These are phyloP conservation scores for Pythium phragmitis DNA, from an alignment of 352 stramenopile species.

Conservation along the genomic window DNA sequence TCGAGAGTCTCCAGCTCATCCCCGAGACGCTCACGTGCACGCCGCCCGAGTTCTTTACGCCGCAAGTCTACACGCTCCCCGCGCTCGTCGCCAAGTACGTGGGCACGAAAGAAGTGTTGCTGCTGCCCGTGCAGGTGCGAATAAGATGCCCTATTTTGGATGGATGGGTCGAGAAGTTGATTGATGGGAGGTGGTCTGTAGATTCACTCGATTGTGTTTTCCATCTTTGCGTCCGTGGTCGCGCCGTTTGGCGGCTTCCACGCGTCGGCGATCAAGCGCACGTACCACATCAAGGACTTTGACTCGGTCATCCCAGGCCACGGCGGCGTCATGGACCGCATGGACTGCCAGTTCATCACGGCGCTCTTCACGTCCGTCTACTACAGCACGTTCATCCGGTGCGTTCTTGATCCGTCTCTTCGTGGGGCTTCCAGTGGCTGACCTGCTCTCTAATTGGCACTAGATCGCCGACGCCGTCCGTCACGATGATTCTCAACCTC, in stretches of 20 bases:
- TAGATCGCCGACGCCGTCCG: slow-evolving; percentile 60
- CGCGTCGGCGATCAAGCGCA: slow-evolving; percentile 98
- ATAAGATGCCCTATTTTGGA: background rate
- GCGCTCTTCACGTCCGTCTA: slow-evolving; percentile 95
- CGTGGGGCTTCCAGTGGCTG: background rate
- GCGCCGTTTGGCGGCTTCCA: slow-evolving; percentile 99
- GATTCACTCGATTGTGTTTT: slow-evolving; percentile 96
- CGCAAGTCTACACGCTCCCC: slow-evolving; percentile 65
- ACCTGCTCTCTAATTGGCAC: slow-evolving; percentile 1
- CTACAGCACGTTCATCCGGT: slow-evolving; percentile 97
- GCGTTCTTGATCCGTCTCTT: slow-evolving; percentile 1
- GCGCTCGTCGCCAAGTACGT: slow-evolving; percentile 79
- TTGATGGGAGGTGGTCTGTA: slow-evolving; percentile 34
- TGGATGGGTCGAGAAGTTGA: slow-evolving; percentile 26
- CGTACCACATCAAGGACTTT: slow-evolving; percentile 99
- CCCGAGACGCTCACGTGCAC: slow-evolving; percentile 68
- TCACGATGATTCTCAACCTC: slow-evolving; percentile 75
- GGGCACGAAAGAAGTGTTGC: slow-evolving; percentile 67
- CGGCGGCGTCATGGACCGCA: slow-evolving; percentile 96
- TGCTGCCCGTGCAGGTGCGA: slow-evolving; percentile 82
- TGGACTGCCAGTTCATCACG: slow-evolving; percentile 98
- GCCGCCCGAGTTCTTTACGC: slow-evolving; percentile 59
- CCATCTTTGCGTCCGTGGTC: slow-evolving; percentile 96
- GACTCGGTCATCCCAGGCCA: slow-evolving; percentile 98
- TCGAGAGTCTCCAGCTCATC: slow-evolving; percentile 78